Percentiles rank a stretch among this genome's conserved stretches.
These are phyloP conservation scores for Talaromyces sp. DNA, from an alignment of 2,329 filamentous ascomycete genomes.

Conservation along the genomic window DNA sequence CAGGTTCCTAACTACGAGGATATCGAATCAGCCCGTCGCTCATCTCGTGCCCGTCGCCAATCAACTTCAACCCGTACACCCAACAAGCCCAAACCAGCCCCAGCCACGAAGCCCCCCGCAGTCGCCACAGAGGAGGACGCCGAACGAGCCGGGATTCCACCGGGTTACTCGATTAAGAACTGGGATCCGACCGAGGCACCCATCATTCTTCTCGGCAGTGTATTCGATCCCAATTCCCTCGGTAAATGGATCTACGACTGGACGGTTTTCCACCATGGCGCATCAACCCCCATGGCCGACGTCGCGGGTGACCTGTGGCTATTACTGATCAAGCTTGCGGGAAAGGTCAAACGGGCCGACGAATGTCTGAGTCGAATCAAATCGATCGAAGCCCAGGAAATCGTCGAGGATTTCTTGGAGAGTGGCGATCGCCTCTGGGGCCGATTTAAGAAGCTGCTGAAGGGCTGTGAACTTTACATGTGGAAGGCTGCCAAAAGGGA, in stretches of 20 bases:
- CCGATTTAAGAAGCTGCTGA: conserved; percentile 83
- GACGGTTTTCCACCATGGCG: conserved; percentile 88
- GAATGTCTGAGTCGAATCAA: conserved; percentile 75
- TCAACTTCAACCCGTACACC: conserved; percentile 55
- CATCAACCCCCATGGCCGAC: conserved; percentile 80
- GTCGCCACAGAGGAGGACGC: conserved; percentile 69
- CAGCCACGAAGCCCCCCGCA: conserved; percentile 42
- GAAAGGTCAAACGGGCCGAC: conserved; percentile 90
- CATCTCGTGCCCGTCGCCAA: conserved; percentile 55
- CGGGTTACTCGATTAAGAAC: conserved; percentile 94
- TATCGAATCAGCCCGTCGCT: conserved; percentile 48
- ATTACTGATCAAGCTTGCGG: conserved; percentile 86
- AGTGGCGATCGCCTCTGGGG: conserved; percentile 84
- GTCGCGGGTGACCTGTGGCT: conserved; percentile 95
- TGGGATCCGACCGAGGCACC: conserved; percentile 95
- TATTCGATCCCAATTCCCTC: conserved; percentile 95
- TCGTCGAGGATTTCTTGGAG: conserved; percentile 87
- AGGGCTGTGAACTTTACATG: conserved; percentile 93
- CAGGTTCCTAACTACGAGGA: conserved; percentile 62
- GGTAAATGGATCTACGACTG: conserved; percentile 99
- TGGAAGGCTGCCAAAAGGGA: conserved; percentile 80
- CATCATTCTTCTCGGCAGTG: conserved; percentile 90
- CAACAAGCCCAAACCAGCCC: conserved; percentile 44
- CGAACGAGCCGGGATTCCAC: conserved; percentile 69
- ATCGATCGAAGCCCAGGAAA: conserved; percentile 71